Evolutionary conservation across 2,329 filamentous ascomycete species (phyloP).

Genomic region (Trichoderma sp.): DNA sequence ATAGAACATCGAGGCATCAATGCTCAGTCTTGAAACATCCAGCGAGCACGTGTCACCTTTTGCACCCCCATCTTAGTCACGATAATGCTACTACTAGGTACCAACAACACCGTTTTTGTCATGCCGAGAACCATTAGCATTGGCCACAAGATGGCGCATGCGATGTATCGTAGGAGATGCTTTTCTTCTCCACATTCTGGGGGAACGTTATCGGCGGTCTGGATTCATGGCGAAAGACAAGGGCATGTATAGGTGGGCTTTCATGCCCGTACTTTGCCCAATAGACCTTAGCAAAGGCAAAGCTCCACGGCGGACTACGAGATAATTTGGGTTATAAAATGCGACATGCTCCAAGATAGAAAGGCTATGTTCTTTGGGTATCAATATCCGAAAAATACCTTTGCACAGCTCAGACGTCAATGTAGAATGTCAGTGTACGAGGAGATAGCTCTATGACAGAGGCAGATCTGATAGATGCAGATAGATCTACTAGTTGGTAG

Average conservation of each 20-base stretch:
- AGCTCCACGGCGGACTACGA: neutral
- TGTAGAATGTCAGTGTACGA: neutral
- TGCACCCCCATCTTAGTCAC: neutral
- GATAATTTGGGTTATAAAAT: neutral
- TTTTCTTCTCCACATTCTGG: neutral
- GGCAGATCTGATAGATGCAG: neutral
- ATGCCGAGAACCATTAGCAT: neutral
- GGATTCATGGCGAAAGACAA: neutral
- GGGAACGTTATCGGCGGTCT: neutral
- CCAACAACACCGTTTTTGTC: neutral
- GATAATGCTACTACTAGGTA: neutral
- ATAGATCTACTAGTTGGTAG: neutral
- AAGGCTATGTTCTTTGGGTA: neutral
- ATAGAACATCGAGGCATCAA: neutral
- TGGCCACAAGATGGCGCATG: neutral
- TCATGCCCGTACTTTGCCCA: neutral
- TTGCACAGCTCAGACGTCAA: neutral
- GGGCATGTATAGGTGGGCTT: neutral
- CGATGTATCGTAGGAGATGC: neutral
- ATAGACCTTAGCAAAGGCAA: neutral
- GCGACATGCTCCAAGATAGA: neutral
- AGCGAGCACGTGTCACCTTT: neutral
- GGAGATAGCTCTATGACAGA: neutral
- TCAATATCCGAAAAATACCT: neutral
- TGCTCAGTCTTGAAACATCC: neutral